Percentiles rank a stretch among this genome's conserved stretches.
phyloP scores from a whole-genome alignment of 75 land plant genomes.

The Pinus taeda region DNA sequence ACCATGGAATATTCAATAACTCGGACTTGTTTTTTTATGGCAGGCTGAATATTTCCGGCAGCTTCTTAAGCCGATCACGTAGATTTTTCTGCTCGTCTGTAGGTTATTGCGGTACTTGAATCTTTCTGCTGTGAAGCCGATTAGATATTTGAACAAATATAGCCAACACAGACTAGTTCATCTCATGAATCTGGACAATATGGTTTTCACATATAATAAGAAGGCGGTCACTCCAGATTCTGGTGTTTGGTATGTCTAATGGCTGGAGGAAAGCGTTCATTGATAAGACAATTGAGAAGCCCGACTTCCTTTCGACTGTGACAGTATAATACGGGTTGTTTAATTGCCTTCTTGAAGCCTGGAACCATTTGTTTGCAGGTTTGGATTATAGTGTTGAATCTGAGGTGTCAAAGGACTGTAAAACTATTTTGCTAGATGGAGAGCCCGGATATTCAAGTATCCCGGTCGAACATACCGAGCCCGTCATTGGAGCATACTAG shows the following conservation, averaged over 20 bases:
- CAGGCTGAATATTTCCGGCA: conserved; percentile 74
- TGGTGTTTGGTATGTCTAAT: neutral
- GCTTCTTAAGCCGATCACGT: conserved; percentile 76
- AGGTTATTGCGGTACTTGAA: neutral
- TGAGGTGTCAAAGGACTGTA: neutral
- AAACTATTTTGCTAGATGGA: conserved; percentile 5
- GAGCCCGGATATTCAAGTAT: neutral
- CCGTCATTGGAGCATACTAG: neutral
- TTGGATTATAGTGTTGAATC: neutral
- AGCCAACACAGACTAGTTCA: conserved; percentile 2
- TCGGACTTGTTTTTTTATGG: conserved; percentile 9
- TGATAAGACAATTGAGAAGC: too few relatives aligned
- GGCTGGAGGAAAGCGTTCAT: neutral
- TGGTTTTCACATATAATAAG: neutral
- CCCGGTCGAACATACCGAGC: too few relatives aligned
- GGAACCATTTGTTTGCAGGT: neutral
- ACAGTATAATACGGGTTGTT: neutral
- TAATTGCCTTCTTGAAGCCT: neutral
- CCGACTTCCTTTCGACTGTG: too few relatives aligned
- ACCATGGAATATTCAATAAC: neutral
- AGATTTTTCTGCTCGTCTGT: conserved; percentile 16
- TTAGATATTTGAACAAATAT: conserved; percentile 2
- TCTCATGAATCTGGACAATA: neutral
- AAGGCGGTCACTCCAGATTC: conserved; percentile 6
- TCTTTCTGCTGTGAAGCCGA: neutral